Evolutionary conservation across 352 stramenopile genomes (phyloP).

Genomic region (Phytophthora multivora): DNA sequence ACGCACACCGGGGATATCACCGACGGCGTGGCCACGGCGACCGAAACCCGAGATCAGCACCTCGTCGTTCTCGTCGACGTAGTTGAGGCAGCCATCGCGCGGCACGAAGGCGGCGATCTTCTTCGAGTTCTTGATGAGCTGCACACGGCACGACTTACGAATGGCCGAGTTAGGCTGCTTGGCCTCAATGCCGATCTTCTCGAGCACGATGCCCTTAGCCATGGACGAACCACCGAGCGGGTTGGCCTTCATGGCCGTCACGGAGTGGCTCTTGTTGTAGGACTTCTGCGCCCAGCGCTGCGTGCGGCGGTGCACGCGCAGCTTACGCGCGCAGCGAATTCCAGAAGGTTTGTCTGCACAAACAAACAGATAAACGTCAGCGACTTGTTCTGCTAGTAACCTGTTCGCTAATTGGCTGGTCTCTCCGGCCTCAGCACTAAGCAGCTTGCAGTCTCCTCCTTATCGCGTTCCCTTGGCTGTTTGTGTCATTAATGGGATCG

Average conservation of each 20-base stretch:
- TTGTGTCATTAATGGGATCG: neutral
- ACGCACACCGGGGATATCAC: conserved; percentile 99
- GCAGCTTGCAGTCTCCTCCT: neutral
- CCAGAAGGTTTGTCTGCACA: conserved; percentile 97
- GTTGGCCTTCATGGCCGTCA: conserved; percentile 99
- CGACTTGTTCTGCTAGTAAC: neutral
- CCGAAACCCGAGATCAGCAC: conserved; percentile 99
- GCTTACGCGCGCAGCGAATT: conserved; percentile 99
- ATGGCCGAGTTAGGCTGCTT: conserved; percentile 99
- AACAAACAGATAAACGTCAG: conserved; percentile 9
- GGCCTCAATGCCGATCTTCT: conserved; percentile 99
- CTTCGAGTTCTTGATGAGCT: conserved; percentile 99
- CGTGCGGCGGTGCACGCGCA: conserved; percentile 97
- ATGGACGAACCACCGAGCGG: conserved; percentile 99
- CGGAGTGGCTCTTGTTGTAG: conserved; percentile 99
- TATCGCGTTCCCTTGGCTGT: neutral
- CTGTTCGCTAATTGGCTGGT: neutral
- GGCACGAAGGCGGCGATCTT: conserved; percentile 99
- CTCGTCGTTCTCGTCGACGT: conserved; percentile 99
- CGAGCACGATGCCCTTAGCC: conserved; percentile 99
- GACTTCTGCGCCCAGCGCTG: conserved; percentile 98
- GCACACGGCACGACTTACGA: conserved; percentile 99
- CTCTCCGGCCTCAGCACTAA: neutral
- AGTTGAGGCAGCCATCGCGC: conserved; percentile 99
- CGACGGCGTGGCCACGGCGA: conserved; percentile 98